Percentiles rank a stretch among this genome's conserved stretches.
Conservation (phyloP, 768 basidiomycete species). For the Termitomyces sp. region DNA sequence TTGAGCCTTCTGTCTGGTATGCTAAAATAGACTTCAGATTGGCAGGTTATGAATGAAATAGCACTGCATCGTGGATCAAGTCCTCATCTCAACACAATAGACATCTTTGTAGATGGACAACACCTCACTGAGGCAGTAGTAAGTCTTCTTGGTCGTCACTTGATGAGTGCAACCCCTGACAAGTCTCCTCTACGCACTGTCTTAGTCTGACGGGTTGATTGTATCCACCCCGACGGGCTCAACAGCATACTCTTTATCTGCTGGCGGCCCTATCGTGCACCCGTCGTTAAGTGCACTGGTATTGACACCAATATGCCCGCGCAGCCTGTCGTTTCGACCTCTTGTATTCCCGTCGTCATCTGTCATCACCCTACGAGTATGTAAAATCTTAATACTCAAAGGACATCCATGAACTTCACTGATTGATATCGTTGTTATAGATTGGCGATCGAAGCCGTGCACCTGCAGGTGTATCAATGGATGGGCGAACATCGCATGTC, state of each 20-base stretch:
- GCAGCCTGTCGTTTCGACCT: conserved; percentile 88
- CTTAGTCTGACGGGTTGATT: conserved; percentile 88
- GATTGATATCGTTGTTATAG: conserved; percentile 33
- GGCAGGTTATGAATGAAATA: conserved; percentile 98
- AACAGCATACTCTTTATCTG: conserved; percentile 93
- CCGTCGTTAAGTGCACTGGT: conserved; percentile 88
- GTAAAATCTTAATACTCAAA: conserved; percentile 18
- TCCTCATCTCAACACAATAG: conserved; percentile 89
- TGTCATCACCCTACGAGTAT: conserved; percentile 67
- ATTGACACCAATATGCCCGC: conserved; percentile 93
- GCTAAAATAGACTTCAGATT: conserved; percentile 45
- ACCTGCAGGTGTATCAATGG: conserved; percentile 89
- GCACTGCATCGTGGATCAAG: conserved; percentile 89
- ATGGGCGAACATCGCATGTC: conserved; percentile 81
- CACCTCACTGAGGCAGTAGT: conserved; percentile 95
- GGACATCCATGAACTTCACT: background rate
- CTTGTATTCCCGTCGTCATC: conserved; percentile 86
- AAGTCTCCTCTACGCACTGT: background rate
- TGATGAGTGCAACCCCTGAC: conserved; percentile 4
- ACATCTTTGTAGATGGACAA: conserved; percentile 91
- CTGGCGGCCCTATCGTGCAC: conserved; percentile 95
- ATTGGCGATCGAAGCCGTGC: conserved; percentile 84
- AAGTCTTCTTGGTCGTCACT: conserved; percentile 29
- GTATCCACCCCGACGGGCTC: conserved; percentile 96
- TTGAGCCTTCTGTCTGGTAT: background rate